Evolutionary conservation across 2,329 filamentous ascomycete species (phyloP), one percentile per base, ranked within the genome.

Genomic region (Penicillium sp.): DNA sequence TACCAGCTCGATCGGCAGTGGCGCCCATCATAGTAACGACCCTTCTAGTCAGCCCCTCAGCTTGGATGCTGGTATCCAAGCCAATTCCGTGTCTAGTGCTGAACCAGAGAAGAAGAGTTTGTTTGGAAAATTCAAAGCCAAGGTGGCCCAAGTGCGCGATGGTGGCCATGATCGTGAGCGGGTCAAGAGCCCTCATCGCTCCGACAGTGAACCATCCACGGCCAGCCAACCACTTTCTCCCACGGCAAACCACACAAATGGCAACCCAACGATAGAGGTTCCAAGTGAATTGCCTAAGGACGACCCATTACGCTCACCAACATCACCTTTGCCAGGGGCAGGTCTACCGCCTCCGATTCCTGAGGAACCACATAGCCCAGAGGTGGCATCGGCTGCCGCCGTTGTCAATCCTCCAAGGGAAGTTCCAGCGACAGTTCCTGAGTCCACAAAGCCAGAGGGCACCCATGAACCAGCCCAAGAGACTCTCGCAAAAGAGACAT

Each of bases 1-100:
- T 70, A 86, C 82, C 22, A 88, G 85, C 44, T 90, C 89, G 0
- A 78, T 91, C 48, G 85, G 85, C 19, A 91, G 88, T 67, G 83
- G 81, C 13, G 72, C 67, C 55, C 74, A 78, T 55, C 77, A 75
- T 7, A 71, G 76, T 57, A 78, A 69, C 29, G 77, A 78, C 44
- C 66, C 71, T 8, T 70, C 71, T 26, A 68, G 63, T 56, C 71
- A 66, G 55, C 72, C 64, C 49, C 71, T 72, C 54, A 78, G 66
- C 42, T 60, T 73, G 49, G 75, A 78, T 55, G 71, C 75, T 58
- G 67, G 76, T 62, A 60, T 80, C 60, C 70, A 71, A 65, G 65
- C 67, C 54, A 68, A 64, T 59, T 55, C 54, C 5, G 59, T 64
- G 24, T 60, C 66, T 24, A 64, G 61, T 19, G 62, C 62, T 2